Percentiles rank a stretch among this genome's conserved stretches.
Evolutionary conservation across 2,329 filamentous ascomycete genomes (phyloP).

Genomic region (Acarospora socialis): DNA sequence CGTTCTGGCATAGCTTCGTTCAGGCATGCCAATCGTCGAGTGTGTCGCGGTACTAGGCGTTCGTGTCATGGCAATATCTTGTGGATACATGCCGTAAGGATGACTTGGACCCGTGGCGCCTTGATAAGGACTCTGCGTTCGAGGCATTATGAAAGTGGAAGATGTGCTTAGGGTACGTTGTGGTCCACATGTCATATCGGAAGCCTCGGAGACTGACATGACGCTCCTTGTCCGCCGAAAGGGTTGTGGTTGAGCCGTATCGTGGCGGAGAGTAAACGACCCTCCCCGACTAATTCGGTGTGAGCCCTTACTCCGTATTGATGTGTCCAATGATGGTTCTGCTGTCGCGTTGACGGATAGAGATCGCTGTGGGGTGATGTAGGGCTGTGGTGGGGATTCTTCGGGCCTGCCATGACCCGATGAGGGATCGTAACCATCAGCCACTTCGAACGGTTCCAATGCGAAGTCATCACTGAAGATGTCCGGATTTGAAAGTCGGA

Average conservation of each 20-base stretch:
- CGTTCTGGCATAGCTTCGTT: slow-evolving; percentile 44
- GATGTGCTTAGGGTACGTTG: slow-evolving; percentile 29
- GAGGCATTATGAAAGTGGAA: slow-evolving; percentile 31
- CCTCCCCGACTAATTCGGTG: too few relatives aligned
- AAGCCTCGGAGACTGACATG: slow-evolving; percentile 11
- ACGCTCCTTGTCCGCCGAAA: slow-evolving; percentile 2
- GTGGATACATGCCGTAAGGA: slow-evolving; percentile 73
- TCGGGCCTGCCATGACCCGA: slow-evolving; percentile 14
- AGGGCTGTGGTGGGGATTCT: slow-evolving; percentile 15
- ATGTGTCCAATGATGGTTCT: too few relatives aligned
- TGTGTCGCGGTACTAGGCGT: slow-evolving; percentile 56
- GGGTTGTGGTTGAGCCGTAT: slow-evolving; percentile 2
- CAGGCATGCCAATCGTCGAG: slow-evolving; percentile 48
- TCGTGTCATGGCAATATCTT: slow-evolving; percentile 44
- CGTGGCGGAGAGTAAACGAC: too few relatives aligned
- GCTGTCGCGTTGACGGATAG: too few relatives aligned
- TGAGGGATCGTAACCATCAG: slow-evolving; percentile 18
- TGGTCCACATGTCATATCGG: slow-evolving; percentile 12
- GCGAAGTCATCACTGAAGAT: slow-evolving; percentile 37
- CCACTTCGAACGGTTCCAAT: slow-evolving; percentile 24
- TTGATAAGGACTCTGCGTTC: slow-evolving; percentile 49
- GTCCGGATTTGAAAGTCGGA: slow-evolving; percentile 25
- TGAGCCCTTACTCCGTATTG: too few relatives aligned
- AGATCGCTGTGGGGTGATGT: too few relatives aligned
- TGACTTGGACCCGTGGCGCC: slow-evolving; percentile 63